Conservation (phyloP, 345 rosid species). For the Balakata baccata region DNA sequence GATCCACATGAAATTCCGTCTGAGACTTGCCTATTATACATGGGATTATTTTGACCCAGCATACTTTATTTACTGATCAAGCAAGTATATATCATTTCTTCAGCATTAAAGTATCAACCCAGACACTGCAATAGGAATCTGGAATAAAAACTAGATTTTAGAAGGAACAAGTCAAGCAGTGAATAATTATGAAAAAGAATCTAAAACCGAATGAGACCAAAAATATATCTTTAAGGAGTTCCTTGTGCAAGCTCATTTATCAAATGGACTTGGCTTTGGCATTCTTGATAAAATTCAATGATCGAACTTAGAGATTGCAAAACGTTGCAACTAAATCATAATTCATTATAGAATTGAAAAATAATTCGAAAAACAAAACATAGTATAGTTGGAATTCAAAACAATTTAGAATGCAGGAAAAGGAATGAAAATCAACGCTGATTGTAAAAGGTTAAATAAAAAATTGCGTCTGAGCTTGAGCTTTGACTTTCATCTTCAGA, state of each 20-base stretch:
- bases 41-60: neutral
- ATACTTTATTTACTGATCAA: neutral
- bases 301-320: neutral
- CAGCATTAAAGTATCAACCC: neutral
- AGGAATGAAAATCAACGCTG: neutral
- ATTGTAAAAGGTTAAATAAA: neutral
- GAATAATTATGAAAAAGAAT: neutral
- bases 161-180: neutral
- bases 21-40: neutral
- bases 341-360: neutral
- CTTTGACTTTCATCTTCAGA: conserved; percentile 4
- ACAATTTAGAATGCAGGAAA: neutral
- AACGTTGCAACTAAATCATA: neutral
- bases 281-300: neutral
- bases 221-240: neutral
- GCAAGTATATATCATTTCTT: neutral
- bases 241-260: neutral
- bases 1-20: neutral
- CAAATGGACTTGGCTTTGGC: neutral
- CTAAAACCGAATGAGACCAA: neutral
- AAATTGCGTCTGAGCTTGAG: neutral
- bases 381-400: neutral
- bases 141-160: neutral
- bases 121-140: neutral
- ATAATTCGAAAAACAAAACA: neutral